These are phyloP conservation scores for Xerocomus nothofagi DNA, from an alignment of 1,284 basidiomycete genomes.

Conservation along the genomic window DNA sequence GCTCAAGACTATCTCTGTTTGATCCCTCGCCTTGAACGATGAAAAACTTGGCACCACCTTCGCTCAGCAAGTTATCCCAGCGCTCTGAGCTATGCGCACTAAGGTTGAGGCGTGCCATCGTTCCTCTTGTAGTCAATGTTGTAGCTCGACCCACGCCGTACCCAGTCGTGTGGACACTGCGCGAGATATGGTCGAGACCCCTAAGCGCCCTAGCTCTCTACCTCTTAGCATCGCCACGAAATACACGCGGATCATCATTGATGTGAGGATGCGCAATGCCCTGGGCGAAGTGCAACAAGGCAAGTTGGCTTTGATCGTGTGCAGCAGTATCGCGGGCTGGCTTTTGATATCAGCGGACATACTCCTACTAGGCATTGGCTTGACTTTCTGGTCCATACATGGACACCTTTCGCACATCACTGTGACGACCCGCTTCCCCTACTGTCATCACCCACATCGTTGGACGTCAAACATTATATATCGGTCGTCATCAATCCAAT, in stretches of 20 bases:
- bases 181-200: slow-evolving; percentile 62
- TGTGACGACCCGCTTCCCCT: not conserved
- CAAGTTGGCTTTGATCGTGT: slow-evolving; percentile 46
- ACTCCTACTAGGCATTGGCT: not conserved
- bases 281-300: slow-evolving; percentile 46
- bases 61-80: slow-evolving; percentile 14
- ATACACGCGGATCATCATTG: not conserved
- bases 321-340: slow-evolving; percentile 3
- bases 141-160: slow-evolving; percentile 50
- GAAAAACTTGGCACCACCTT: slow-evolving; percentile 4
- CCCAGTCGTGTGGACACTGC: slow-evolving; percentile 52
- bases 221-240: slow-evolving; percentile 9
- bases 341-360: slow-evolving; percentile 13
- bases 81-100: slow-evolving; percentile 40
- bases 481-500: not conserved
- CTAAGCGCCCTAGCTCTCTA: slow-evolving; percentile 54
- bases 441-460: not conserved
- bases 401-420: not conserved
- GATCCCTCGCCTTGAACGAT: slow-evolving; percentile 14
- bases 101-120: slow-evolving; percentile 50
- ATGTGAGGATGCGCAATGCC: slow-evolving; percentile 41
- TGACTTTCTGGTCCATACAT: not conserved
- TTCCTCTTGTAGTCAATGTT: slow-evolving; percentile 44
- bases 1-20: slow-evolving; percentile 44
- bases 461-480: not conserved